phyloP scores from a whole-genome alignment of 2,329 filamentous ascomycete species.

The Exophiala dermatitidis region DNA sequence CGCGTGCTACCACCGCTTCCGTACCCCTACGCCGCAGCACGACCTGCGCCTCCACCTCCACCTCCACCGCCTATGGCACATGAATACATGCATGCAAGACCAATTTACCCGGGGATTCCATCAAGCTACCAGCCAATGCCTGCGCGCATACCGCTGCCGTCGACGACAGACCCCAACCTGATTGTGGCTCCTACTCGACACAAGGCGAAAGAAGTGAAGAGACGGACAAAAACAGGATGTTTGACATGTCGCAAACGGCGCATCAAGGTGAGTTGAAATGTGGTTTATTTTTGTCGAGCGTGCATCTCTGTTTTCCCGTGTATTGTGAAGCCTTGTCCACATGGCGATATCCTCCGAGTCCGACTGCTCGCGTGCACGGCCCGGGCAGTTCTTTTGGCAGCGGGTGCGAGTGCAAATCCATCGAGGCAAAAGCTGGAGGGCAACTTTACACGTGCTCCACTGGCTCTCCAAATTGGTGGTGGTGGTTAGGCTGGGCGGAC shows the following conservation, averaged over 20 bases:
- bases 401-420: background rate
- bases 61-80: constrained; percentile 16
- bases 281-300: constrained; percentile 2
- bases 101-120: constrained; percentile 23
- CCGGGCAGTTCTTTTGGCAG: constrained; percentile 8
- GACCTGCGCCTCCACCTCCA: constrained; percentile 22
- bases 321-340: constrained; percentile 2
- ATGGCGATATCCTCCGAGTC: background rate
- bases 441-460: constrained; percentile 24
- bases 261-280: constrained; percentile 57
- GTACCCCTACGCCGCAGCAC: constrained; percentile 22
- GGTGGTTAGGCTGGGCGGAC: constrained; percentile 5
- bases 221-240: constrained; percentile 68
- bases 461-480: background rate
- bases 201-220: constrained; percentile 62
- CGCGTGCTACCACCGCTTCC: constrained; percentile 26
- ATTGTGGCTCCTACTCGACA: constrained; percentile 40
- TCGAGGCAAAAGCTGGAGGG: constrained; percentile 9
- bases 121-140: constrained; percentile 21
- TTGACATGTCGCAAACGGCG: constrained; percentile 57
- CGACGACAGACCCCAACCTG: constrained; percentile 22
- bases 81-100: constrained; percentile 23
- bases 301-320: background rate
- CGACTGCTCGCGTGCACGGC: background rate
- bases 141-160: constrained; percentile 24